These are phyloP conservation scores for Wickerhamomyces tratensis DNA, from an alignment of 805 yeast species.

Conservation along the genomic window DNA sequence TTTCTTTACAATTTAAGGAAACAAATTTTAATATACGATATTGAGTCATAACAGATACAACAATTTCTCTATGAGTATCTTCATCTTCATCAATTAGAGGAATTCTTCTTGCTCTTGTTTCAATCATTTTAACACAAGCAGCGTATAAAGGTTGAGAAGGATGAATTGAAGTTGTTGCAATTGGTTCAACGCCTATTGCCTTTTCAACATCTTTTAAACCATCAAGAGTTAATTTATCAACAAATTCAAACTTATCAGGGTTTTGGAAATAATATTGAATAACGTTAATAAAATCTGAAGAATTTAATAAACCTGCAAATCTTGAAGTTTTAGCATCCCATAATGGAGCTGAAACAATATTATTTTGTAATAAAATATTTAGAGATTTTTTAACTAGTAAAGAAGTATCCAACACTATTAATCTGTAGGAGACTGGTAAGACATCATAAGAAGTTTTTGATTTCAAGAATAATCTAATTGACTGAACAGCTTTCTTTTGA, in stretches of 20 bases:
- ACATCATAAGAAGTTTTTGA: constrained; percentile 95
- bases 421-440: constrained; percentile 86
- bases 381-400: constrained; percentile 82
- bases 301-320: constrained; percentile 90
- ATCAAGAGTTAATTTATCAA: constrained; percentile 76
- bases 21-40: constrained; percentile 93
- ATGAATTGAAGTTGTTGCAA: constrained; percentile 81
- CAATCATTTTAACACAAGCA: constrained; percentile 88
- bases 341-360: constrained; percentile 91
- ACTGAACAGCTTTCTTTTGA: constrained; percentile 67
- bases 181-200: constrained; percentile 76
- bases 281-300: constrained; percentile 89
- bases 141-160: constrained; percentile 86
- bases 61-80: constrained; percentile 85
- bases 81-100: constrained; percentile 94
- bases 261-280: constrained; percentile 87
- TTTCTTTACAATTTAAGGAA: constrained; percentile 91
- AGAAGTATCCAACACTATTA: constrained; percentile 89
- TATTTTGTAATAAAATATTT: constrained; percentile 83
- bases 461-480: constrained; percentile 75
- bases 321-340: constrained; percentile 88
- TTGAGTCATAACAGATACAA: constrained; percentile 91
- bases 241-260: constrained; percentile 81
- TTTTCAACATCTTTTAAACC: constrained; percentile 82
- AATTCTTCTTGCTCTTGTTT: constrained; percentile 82